Conservation (phyloP, 1,284 basidiomycete genomes). For the Tilletia indica region DNA sequence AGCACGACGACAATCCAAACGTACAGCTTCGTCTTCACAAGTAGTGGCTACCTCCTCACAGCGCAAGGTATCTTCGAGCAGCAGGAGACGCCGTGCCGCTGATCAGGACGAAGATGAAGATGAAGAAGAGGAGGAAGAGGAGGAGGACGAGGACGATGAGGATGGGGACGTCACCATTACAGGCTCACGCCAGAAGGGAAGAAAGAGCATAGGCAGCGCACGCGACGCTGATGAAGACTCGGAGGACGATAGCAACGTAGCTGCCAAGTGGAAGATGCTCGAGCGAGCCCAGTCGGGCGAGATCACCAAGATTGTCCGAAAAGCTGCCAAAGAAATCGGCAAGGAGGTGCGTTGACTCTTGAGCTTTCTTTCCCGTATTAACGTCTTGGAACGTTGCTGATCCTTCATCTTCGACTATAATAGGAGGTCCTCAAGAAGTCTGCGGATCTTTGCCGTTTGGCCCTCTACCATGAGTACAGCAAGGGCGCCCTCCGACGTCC, state of each 20-base stretch:
- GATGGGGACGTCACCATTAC: constrained; percentile 23
- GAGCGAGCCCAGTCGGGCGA: constrained; percentile 24
- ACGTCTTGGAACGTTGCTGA: background rate
- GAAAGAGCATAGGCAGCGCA: background rate
- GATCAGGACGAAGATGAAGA: constrained; percentile 21
- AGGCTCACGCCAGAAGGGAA: constrained; percentile 5
- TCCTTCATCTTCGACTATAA: background rate
- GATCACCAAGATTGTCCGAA: constrained; percentile 27
- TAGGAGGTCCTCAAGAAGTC: constrained; percentile 35
- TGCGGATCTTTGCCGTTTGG: constrained; percentile 37
- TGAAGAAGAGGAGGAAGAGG: constrained; percentile 19
- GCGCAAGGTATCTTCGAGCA: background rate
- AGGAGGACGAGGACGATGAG: constrained; percentile 22
- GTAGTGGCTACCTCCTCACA: background rate
- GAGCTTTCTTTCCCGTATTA: background rate
- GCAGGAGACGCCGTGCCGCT: background rate
- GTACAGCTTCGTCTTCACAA: background rate
- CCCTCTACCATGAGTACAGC: constrained; percentile 39
- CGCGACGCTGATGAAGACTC: background rate
- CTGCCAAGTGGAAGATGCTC: constrained; percentile 22
- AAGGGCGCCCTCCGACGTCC: constrained; percentile 30
- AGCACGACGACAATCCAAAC: background rate
- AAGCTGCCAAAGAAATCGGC: constrained; percentile 19
- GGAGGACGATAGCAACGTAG: constrained; percentile 1
- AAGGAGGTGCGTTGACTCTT: constrained; percentile 14